phyloP scores from a whole-genome alignment of 768 basidiomycete genomes.

The Collybiopsis confluens region DNA sequence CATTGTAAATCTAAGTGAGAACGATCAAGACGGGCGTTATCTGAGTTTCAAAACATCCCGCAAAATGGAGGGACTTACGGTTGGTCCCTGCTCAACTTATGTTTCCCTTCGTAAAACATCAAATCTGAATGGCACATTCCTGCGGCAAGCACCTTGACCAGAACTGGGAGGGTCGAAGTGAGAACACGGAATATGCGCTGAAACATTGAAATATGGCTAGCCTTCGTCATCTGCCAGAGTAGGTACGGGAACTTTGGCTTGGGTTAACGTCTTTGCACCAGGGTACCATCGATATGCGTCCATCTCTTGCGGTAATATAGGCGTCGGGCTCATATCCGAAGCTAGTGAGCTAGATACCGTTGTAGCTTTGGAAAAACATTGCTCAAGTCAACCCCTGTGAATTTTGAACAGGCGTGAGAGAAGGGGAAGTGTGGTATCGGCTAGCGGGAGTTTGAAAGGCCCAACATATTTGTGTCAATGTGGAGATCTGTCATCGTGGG shows the following conservation, averaged over 20 bases:
- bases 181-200: not conserved
- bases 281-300: conserved; percentile 4
- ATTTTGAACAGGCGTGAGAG: no score
- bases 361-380: no score
- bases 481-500: no score
- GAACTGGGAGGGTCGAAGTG: not conserved
- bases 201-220: not conserved
- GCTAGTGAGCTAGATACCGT: no score
- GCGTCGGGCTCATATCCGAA: no score
- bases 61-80: not conserved
- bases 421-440: no score
- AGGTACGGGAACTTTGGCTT: not conserved
- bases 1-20: not conserved
- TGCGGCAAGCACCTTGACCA: conserved; percentile 1
- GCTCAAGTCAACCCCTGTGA: no score
- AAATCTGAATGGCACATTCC: conserved; percentile 6
- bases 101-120: not conserved
- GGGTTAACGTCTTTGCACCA: not conserved
- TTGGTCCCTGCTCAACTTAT: not conserved
- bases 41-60: not conserved
- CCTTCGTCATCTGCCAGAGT: not conserved
- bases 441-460: no score
- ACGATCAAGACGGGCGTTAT: not conserved
- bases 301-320: not conserved
- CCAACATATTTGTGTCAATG: no score